Evolutionary conservation across 2,329 filamentous ascomycete genomes (phyloP), one percentile per base, ranked within the genome.

Genomic region (Claviceps humidiphila): DNA sequence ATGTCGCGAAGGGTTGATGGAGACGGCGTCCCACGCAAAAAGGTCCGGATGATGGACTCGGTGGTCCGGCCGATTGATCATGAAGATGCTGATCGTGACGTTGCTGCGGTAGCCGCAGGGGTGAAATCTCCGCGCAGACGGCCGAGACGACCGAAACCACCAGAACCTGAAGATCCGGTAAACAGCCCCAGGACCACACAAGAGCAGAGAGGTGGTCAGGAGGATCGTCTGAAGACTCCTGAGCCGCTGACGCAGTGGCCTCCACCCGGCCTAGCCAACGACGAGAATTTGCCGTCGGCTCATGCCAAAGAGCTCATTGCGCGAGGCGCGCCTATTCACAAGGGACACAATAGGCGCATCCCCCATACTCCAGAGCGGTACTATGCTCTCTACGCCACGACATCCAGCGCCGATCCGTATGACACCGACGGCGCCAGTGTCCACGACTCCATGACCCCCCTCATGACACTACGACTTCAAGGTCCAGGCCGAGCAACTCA

Each of bases 251-350:
- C 48, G 2, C 67, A 73, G 59, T 84, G 80, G 80, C 80, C 80
- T 17, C 80, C 80, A 0, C 65, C 68, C 11, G 75, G 74, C 49
- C 64, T 80, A 47, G 67, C 70, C 11, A 67, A 61, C 44, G 63
- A 71, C 24, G 74, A 77, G 40, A 73, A 77, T 54, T 69, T 84
- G 8, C 66, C 73, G 1, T 72, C 76, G 16, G 71, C 70, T 44
- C 72, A 74, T 47, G 81, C 80, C 9, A 73, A 75, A 66, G 73
- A 79, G 48, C 69, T 81, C 53, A 77, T 84, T 55, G 71, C 72
- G n/a, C 69, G 73, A 7, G 81, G 81, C 5, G 78, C 75, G 2
- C 77, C 80, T 4, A 68, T 71, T 2, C 76, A 79, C 63, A 76
- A 71, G 52, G 81, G 81, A 20, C 72, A 77, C 61, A 75, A 72